A percentile compares a stretch with the other conserved stretches of the same genome.
Evolutionary conservation across 352 stramenopile species (phyloP).

Genomic region (Thalassiosira ordinaria): DNA sequence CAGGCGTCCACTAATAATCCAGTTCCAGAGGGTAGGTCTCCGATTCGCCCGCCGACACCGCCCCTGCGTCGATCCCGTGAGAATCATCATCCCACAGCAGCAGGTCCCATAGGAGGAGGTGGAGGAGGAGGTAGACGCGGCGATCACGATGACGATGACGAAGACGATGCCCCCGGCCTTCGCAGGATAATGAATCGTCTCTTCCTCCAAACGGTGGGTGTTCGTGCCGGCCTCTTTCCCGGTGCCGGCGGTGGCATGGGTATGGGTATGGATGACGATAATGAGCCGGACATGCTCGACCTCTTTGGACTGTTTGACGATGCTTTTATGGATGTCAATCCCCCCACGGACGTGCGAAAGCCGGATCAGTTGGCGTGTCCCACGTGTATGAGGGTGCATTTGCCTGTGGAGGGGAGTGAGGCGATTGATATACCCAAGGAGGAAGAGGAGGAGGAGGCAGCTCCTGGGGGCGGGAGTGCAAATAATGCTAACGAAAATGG

Average conservation of each 20-base stretch:
- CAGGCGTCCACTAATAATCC: too few relatives aligned
- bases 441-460: neutral
- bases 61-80: too few relatives aligned
- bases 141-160: neutral
- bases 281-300: too few relatives aligned
- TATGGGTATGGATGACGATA: too few relatives aligned
- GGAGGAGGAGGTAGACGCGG: too few relatives aligned
- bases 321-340: neutral
- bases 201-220: neutral
- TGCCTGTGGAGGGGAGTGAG: slow-evolving; percentile 18
- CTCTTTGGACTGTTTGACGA: slow-evolving; percentile 13
- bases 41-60: too few relatives aligned
- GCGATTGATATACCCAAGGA: slow-evolving; percentile 7
- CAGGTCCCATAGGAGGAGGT: too few relatives aligned
- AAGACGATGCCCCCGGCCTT: neutral
- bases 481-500: neutral
- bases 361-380: slow-evolving; percentile 27
- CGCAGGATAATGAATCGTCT: neutral
- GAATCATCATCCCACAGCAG: too few relatives aligned
- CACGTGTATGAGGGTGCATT: slow-evolving; percentile 31
- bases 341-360: slow-evolving; percentile 15
- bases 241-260: too few relatives aligned
- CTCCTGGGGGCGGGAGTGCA: neutral
- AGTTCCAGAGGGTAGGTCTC: too few relatives aligned
- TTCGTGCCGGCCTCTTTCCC: too few relatives aligned